These are phyloP conservation scores for Apiotrichum veenhuisii DNA, from an alignment of 1,284 basidiomycete genomes.

Conservation along the genomic window DNA sequence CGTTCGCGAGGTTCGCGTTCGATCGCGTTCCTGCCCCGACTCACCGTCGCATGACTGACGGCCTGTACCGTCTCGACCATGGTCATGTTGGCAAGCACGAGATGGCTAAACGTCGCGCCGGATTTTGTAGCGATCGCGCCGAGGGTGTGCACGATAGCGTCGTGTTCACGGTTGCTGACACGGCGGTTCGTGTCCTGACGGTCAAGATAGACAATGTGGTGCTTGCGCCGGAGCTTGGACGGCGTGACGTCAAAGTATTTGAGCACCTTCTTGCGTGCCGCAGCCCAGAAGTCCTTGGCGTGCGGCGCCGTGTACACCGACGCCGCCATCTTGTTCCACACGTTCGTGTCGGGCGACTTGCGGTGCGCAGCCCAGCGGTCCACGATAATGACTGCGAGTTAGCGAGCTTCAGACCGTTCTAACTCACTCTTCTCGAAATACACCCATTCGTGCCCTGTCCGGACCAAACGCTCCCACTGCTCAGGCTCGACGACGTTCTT, in stretches of 20 bases:
- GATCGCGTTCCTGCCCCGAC: too few relatives aligned
- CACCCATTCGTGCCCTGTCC: conserved; percentile 11
- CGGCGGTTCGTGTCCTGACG: conserved; percentile 23
- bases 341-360: conserved; percentile 20
- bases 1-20: too few relatives aligned
- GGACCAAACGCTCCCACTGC: conserved; percentile 13
- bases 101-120: background rate
- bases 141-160: background rate
- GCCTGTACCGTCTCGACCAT: conserved; percentile 2
- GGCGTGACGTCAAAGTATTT: conserved; percentile 1
- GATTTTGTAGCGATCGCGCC: conserved; percentile 7
- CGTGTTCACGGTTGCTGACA: background rate
- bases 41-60: conserved; percentile 11
- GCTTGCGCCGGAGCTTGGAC: background rate
- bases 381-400: conserved; percentile 24
- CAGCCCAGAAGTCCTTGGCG: conserved; percentile 23
- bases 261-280: conserved; percentile 13
- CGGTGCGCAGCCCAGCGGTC: conserved; percentile 34
- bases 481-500: conserved; percentile 19
- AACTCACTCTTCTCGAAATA: conserved; percentile 24
- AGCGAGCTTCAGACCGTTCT: background rate
- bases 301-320: conserved; percentile 22
- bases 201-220: conserved; percentile 35
- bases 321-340: conserved; percentile 35
- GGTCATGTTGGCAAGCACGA: background rate